Evolutionary conservation across 106 monocot genomes (phyloP), one percentile per base, ranked within the genome.

Genomic region (Dendrobium huoshanense): DNA sequence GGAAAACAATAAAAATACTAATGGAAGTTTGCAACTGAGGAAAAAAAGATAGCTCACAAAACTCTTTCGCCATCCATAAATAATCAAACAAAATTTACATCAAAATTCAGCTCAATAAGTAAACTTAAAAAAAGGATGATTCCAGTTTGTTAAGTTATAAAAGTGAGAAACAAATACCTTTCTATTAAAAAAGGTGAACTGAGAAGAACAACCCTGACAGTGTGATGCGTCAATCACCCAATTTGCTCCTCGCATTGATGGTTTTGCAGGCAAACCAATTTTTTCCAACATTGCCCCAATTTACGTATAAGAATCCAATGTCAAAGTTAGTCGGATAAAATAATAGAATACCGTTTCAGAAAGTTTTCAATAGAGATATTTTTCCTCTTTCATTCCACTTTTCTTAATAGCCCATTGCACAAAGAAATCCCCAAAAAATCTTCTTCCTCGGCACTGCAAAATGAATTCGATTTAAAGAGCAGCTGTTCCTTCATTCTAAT

Each of bases 151-250:
- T 41, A 15, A 74, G 19, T 41, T 4, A 42, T 1, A 2, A 41
- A 74, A 43, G 15, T 43, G 72, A 74, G n/a, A 74, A 18, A 20
- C 33, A 20, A 74, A 3, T 74, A 94, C 96, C 92, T 98, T 98
- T 29, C 98, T 77, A 86, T 89, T 92, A 82, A 98, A 83, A 79
- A 96, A 98, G 25, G 98, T 87, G 84, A 98, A 95, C 70, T 92
- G 98, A 54, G 85, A 86, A 55, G 89, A 85, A 75, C 98, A 98
- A 18, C 92, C 95, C 80, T 98, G 98, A 81, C 98, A 98, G 75
- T 95, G 94, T 41, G 94, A 88, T 48, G 92, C 98, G 77, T 98
- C 98, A 55, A 91, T 81, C 11, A 98, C 98, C 98, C 98, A 98
- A 77, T 25, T 87, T 1, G 77, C 87, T 4, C 98, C 98, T 77